phyloP scores from a whole-genome alignment of 768 basidiomycete species.

The Fibroporia radiculosa region DNA sequence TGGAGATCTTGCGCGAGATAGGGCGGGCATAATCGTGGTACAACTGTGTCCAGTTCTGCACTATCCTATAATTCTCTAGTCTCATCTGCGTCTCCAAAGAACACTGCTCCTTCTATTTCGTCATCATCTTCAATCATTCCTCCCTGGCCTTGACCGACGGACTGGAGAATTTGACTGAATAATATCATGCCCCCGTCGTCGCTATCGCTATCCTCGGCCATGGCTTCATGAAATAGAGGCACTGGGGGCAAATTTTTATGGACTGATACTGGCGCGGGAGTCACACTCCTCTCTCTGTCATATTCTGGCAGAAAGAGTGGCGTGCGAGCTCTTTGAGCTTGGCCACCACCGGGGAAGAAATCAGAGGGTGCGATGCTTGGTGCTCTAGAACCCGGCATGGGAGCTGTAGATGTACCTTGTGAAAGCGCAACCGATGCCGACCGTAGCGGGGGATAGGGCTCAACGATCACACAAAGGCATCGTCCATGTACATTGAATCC shows the following conservation, averaged over 20 bases:
- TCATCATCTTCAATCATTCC: slow-evolving; percentile 67
- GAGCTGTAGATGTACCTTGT: slow-evolving; percentile 15
- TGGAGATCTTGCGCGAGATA: slow-evolving; percentile 73
- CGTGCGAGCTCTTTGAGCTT: slow-evolving; percentile 37
- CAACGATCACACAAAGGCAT: slow-evolving; percentile 76
- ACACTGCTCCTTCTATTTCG: slow-evolving; percentile 62
- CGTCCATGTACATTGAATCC: slow-evolving; percentile 65
- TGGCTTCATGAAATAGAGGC: slow-evolving; percentile 34
- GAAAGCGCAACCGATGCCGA: slow-evolving; percentile 26
- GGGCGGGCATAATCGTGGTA: slow-evolving; percentile 40
- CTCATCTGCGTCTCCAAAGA: slow-evolving; percentile 84
- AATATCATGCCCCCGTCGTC: slow-evolving; percentile 55
- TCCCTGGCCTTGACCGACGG: slow-evolving; percentile 46
- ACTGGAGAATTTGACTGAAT: slow-evolving; percentile 67
- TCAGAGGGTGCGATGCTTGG: slow-evolving; percentile 26
- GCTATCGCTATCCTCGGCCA: slow-evolving; percentile 23
- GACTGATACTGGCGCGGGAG: slow-evolving; percentile 26
- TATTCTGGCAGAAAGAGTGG: slow-evolving; percentile 74
- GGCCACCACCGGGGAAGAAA: slow-evolving; percentile 17
- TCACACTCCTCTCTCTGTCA: slow-evolving; percentile 32
- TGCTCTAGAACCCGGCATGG: slow-evolving; percentile 25
- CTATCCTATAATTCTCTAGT: slow-evolving; percentile 40
- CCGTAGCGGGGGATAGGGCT: slow-evolving; percentile 64
- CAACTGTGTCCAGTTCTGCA: slow-evolving; percentile 8
- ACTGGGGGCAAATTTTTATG: slow-evolving; percentile 29